Percentiles rank a stretch among this genome's conserved stretches.
Evolutionary conservation across 495 filamentous ascomycete species (phyloP).

Genomic region (Podospora comata): DNA sequence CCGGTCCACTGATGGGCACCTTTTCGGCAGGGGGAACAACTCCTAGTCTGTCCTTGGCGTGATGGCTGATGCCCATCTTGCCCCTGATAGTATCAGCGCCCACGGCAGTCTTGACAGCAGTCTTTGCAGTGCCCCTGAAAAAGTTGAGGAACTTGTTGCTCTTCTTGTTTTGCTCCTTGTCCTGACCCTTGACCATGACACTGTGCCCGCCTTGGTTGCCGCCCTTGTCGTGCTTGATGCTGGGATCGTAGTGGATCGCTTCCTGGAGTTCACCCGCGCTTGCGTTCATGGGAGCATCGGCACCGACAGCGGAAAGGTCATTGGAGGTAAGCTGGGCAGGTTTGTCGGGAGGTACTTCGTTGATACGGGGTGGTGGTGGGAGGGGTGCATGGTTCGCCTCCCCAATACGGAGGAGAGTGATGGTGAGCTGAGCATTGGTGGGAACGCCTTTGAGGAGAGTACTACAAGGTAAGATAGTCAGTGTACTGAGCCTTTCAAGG

Average conservation of each 20-base stretch:
- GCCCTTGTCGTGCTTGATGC: constrained; percentile 25
- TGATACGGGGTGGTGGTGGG: constrained; percentile 68
- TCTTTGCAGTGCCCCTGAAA: constrained; percentile 67
- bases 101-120: constrained; percentile 64
- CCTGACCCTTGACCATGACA: constrained; percentile 50
- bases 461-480: constrained; percentile 39
- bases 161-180: constrained; percentile 36
- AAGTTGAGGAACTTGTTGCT: constrained; percentile 59
- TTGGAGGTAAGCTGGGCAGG: constrained; percentile 47
- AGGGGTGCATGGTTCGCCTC: constrained; percentile 79
- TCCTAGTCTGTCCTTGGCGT: constrained; percentile 69
- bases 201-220: constrained; percentile 28
- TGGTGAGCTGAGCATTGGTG: constrained; percentile 80
- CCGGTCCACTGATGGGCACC: constrained; percentile 55
- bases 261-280: constrained; percentile 41
- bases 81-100: constrained; percentile 68
- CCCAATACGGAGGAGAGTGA: constrained; percentile 81
- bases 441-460: constrained; percentile 79
- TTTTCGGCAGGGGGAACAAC: constrained; percentile 55
- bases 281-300: constrained; percentile 41
- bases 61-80: constrained; percentile 54
- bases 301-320: constrained; percentile 40
- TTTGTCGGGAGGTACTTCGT: constrained; percentile 51
- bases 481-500: background rate
- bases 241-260: constrained; percentile 43